Conservation (phyloP, 1,139 yeast genomes). For the Taphrina deformans region DNA sequence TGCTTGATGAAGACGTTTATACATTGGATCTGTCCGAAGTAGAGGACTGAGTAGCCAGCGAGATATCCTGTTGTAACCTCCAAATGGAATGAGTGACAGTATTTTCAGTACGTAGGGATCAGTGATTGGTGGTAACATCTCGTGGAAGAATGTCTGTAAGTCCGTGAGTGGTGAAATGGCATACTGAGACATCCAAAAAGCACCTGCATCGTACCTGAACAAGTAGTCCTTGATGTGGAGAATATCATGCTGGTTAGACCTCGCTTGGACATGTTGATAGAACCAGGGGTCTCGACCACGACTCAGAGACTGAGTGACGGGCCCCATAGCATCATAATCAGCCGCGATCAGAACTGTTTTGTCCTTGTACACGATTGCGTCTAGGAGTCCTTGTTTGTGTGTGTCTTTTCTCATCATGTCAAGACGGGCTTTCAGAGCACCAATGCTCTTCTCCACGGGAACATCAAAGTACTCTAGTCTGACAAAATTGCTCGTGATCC, state of each 20-base stretch:
- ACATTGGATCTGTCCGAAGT: conserved; percentile 9
- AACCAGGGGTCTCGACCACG: conserved; percentile 18
- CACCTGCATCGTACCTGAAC: conserved; percentile 16
- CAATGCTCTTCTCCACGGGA: not conserved
- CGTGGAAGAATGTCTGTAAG: not conserved
- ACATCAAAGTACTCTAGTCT: not conserved
- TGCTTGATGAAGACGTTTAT: conserved; percentile 15
- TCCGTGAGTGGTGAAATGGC: conserved; percentile 9
- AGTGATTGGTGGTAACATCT: conserved; percentile 4
- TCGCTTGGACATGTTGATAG: not conserved
- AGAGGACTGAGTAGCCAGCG: conserved; percentile 17
- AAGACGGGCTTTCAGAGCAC: not conserved
- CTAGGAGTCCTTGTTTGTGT: not conserved
- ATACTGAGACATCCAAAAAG: conserved; percentile 21
- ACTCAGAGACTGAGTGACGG: not conserved
- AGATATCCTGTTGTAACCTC: conserved; percentile 13
- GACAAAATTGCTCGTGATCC: not conserved
- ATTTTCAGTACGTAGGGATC: not conserved
- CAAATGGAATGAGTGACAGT: not conserved
- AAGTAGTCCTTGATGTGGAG: conserved; percentile 7
- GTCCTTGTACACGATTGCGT: conserved; percentile 1
- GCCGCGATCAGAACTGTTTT: not conserved
- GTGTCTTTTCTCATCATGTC: not conserved
- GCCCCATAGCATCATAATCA: not conserved
- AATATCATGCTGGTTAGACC: not conserved